Evolutionary conservation across 2,329 filamentous ascomycete species (phyloP).

Genomic region (Lomentospora prolificans): DNA sequence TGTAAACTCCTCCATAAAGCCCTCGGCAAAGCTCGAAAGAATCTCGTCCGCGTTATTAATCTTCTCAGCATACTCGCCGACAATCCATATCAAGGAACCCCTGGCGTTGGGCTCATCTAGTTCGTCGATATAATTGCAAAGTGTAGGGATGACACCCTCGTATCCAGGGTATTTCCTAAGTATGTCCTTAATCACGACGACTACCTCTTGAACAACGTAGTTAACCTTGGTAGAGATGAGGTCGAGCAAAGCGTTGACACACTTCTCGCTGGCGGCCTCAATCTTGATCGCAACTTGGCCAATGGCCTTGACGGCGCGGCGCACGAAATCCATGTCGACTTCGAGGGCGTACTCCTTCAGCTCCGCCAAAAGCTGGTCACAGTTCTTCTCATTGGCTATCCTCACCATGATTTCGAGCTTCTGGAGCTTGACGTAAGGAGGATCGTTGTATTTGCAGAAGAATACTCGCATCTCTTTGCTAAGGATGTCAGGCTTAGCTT

Average conservation of each 20-base stretch:
- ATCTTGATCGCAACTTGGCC: slow-evolving; percentile 99
- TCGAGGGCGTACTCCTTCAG: slow-evolving; percentile 96
- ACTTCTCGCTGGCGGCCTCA: slow-evolving; percentile 87
- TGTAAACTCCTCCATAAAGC: slow-evolving; percentile 92
- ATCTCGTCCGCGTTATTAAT: slow-evolving; percentile 98
- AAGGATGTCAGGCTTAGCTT: slow-evolving; percentile 92
- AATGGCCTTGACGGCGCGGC: slow-evolving; percentile 88
- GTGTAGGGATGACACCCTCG: slow-evolving; percentile 91
- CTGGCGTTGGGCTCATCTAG: slow-evolving; percentile 88
- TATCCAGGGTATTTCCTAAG: slow-evolving; percentile 96
- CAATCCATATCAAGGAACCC: slow-evolving; percentile 93
- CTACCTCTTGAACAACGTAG: slow-evolving; percentile 96
- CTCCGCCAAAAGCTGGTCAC: slow-evolving; percentile 87
- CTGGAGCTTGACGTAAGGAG: slow-evolving; percentile 92
- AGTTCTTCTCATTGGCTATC: slow-evolving; percentile 95
- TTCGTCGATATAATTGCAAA: slow-evolving; percentile 95
- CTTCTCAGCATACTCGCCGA: slow-evolving; percentile 98
- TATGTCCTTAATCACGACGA: slow-evolving; percentile 99
- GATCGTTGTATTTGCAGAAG: slow-evolving; percentile 99
- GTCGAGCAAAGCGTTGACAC: slow-evolving; percentile 86
- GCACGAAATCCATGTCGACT: slow-evolving; percentile 98
- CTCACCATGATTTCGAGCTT: slow-evolving; percentile 99
- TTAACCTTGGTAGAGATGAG: slow-evolving; percentile 97
- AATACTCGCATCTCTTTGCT: slow-evolving; percentile 97
- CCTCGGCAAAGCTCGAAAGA: slow-evolving; percentile 79